A percentile compares a stretch with the other conserved stretches of the same genome.
Evolutionary conservation across 169 alveolate species (phyloP).

Genomic region (Cryptosporidium muris): DNA sequence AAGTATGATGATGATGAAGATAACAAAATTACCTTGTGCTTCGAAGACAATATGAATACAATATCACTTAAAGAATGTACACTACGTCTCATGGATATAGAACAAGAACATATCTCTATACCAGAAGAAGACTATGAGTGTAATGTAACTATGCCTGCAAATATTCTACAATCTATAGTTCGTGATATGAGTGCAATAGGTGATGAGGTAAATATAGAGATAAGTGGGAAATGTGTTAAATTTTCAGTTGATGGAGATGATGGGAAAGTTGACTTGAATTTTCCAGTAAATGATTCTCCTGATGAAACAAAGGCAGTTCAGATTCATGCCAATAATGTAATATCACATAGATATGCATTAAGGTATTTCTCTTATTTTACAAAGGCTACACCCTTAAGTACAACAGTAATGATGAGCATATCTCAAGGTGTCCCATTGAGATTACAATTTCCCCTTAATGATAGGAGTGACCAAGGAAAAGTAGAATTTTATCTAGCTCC

Average conservation of each 20-base stretch:
- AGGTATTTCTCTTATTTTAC: conserved; percentile 83
- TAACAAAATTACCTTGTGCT: conserved; percentile 78
- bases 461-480: conserved; percentile 55
- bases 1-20: conserved; percentile 73
- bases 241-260: conserved; percentile 85
- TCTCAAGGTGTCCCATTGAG: conserved; percentile 84
- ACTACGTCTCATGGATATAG: conserved; percentile 81
- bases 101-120: conserved; percentile 83
- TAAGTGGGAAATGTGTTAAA: conserved; percentile 81
- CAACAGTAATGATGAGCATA: conserved; percentile 83
- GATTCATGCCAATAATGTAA: conserved; percentile 79
- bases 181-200: conserved; percentile 84
- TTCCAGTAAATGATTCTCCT: conserved; percentile 81
- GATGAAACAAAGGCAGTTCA: conserved; percentile 78
- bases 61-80: conserved; percentile 79
- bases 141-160: conserved; percentile 83
- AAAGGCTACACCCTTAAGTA: conserved; percentile 83
- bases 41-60: conserved; percentile 81
- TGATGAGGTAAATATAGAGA: conserved; percentile 83
- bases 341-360: conserved; percentile 85
- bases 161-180: conserved; percentile 83
- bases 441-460: conserved; percentile 60
- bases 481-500: conserved; percentile 68
- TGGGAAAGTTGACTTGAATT: conserved; percentile 80
- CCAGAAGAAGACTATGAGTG: conserved; percentile 85